Base-by-base conservation (phyloP, 805 yeast species). In the Scheffersomyces ergatensis region DNA sequence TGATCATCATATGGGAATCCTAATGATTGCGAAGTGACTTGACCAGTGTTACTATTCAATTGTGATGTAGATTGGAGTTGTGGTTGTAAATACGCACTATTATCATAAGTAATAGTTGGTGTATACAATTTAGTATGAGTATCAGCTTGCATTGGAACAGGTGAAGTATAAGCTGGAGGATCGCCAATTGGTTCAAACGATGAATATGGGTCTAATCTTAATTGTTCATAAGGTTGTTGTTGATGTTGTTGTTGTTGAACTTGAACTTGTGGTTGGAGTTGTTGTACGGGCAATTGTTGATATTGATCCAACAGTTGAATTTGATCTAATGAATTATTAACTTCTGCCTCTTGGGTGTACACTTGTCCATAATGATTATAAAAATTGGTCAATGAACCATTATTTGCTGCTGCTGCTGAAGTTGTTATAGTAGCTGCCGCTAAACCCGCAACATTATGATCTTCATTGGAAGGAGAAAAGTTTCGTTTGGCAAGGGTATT, bases 1-100 rank as follows among this genome's bases (percentile, higher is more conserved):
- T 40, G 44, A 32, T 53, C 57, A 27, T 53, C 56, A 36, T 53
- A 53, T 8, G 56, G 56, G 33, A 53, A 53, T 9, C 55, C 54
- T 32, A 33, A 27, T 24, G 27, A 14, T 24, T 31, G 40, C 9
- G 27, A 7, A 17, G 33, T 29, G n/a, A 24, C n/a, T 17, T 18
- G 32, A n/a, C 34, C 29, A 17, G 31, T 33, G 16, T 37, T 33
- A 32, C 21, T 25, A 25, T 14, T 30, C 24, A 32, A 31, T 24
- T 33, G 39, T 6, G 24, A 7, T 9, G 39, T 30, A n/a, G n/a
- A n/a, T n/a, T n/a, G n/a, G n/a, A n/a, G n/a, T 13, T n/a, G 13
- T 5, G 25, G 23, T 25, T 32, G 40, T 14, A 21, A 27, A 6
- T 7, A 5, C 6, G 5, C n/a, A 6, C 5, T 7, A 29, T 29